Percentiles rank a stretch among this genome's conserved stretches.
Evolutionary conservation across 345 rosid genomes (phyloP).

Genomic region (Aquilaria yunnanensis): DNA sequence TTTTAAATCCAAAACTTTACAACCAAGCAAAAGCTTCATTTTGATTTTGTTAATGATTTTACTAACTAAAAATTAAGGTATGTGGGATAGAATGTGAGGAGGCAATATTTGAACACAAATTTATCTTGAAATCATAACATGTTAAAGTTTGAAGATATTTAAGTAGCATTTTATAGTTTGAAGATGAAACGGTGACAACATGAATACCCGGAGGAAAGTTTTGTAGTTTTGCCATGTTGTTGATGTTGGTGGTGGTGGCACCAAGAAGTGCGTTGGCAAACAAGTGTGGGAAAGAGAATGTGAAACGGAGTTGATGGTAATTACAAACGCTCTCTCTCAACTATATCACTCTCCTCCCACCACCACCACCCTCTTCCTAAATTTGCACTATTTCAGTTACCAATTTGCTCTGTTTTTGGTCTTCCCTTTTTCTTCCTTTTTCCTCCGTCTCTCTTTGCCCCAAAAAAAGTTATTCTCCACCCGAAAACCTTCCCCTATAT

Average conservation of each 20-base stretch:
- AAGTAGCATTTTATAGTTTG: too few relatives aligned
- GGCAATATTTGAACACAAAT: too few relatives aligned
- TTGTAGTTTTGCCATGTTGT: not conserved
- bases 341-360: slow-evolving; percentile 11
- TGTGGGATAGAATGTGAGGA: too few relatives aligned
- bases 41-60: too few relatives aligned
- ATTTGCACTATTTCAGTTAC: slow-evolving; percentile 44
- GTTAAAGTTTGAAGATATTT: too few relatives aligned
- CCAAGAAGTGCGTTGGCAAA: slow-evolving; percentile 49
- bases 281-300: slow-evolving; percentile 66
- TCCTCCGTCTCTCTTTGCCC: not conserved
- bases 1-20: not conserved
- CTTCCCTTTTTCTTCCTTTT: not conserved
- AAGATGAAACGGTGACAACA: too few relatives aligned
- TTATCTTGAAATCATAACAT: too few relatives aligned
- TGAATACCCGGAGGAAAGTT: too few relatives aligned
- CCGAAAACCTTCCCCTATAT: slow-evolving; percentile 2
- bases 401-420: slow-evolving; percentile 14
- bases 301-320: slow-evolving; percentile 46
- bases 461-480: not conserved
- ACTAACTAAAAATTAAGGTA: too few relatives aligned
- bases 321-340: slow-evolving; percentile 20
- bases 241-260: not conserved
- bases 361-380: slow-evolving; percentile 19
- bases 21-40: not conserved